Evolutionary conservation across 306 rosid genomes (phyloP).

Genomic region (Trifolium pratense): DNA sequence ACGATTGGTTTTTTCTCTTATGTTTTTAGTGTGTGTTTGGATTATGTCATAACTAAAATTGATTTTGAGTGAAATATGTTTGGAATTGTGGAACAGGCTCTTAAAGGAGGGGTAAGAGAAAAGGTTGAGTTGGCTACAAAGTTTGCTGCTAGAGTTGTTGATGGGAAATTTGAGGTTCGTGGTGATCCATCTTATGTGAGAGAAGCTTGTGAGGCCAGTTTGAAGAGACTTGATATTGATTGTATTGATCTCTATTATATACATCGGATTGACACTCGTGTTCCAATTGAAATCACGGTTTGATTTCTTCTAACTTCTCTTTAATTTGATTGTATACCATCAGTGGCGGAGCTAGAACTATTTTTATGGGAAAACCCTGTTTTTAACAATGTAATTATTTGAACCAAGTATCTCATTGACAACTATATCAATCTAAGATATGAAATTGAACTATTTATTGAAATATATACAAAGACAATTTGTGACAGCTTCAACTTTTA

Average conservation of each 20-base stretch:
- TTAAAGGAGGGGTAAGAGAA: slow-evolving; percentile 50
- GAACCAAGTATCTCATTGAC: no score
- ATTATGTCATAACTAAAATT: no score
- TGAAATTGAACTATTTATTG: no score
- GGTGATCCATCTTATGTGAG: slow-evolving; percentile 77
- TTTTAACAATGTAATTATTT: no score
- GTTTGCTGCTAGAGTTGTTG: slow-evolving; percentile 38
- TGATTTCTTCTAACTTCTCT: neutral
- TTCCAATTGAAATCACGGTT: slow-evolving; percentile 83
- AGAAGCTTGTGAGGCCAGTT: slow-evolving; percentile 69
- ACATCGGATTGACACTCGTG: slow-evolving; percentile 64
- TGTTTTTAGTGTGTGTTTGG: neutral
- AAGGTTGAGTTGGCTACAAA: slow-evolving; percentile 67
- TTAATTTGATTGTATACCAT: no score
- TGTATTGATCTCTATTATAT: slow-evolving; percentile 80
- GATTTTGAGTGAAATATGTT: no score
- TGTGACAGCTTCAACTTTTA: neutral
- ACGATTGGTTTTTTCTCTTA: no score
- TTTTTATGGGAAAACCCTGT: no score
- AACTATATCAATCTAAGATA: no score
- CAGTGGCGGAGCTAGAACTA: no score
- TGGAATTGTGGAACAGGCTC: slow-evolving; percentile 37
- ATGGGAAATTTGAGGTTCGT: slow-evolving; percentile 43
- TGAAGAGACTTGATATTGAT: slow-evolving; percentile 61
- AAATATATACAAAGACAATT: neutral